These are phyloP conservation scores for Arctostaphylos glauca DNA, from an alignment of 148 eudicot genomes.

Conservation along the genomic window DNA sequence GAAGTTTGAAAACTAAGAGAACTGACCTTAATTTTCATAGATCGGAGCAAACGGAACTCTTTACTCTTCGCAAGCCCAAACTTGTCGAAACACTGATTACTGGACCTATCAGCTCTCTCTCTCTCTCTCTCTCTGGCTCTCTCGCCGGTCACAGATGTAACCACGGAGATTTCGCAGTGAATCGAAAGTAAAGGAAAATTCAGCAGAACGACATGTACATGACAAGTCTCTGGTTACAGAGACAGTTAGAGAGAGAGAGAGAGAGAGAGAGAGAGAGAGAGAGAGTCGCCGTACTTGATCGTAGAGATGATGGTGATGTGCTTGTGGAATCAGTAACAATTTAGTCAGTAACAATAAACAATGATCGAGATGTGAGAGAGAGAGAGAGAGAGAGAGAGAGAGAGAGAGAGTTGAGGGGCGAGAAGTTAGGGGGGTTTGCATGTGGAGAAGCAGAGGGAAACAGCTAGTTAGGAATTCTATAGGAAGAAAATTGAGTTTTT, in stretches of 20 bases:
- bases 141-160: background rate
- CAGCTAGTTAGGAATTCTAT: too few relatives aligned
- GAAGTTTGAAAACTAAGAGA: background rate
- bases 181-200: background rate
- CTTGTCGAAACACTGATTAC: background rate
- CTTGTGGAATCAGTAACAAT: slow-evolving; percentile 19
- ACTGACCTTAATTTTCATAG: slow-evolving; percentile 7
- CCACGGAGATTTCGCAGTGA: background rate
- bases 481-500: too few relatives aligned
- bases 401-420: background rate
- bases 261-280: slow-evolving; percentile 15
- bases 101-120: background rate
- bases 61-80: background rate
- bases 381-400: slow-evolving; percentile 4
- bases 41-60: background rate
- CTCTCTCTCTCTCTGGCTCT: background rate
- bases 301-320: slow-evolving; percentile 1
- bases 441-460: background rate
- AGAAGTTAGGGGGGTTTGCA: background rate
- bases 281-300: background rate
- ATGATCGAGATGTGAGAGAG: background rate
- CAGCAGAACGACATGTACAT: background rate
- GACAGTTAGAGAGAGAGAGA: slow-evolving; percentile 10
- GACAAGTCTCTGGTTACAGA: background rate
- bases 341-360: too few relatives aligned